A percentile compares a stretch with the other conserved stretches of the same genome.
Conservation (phyloP, 139 green algal species). For the Marvania coccoides region DNA sequence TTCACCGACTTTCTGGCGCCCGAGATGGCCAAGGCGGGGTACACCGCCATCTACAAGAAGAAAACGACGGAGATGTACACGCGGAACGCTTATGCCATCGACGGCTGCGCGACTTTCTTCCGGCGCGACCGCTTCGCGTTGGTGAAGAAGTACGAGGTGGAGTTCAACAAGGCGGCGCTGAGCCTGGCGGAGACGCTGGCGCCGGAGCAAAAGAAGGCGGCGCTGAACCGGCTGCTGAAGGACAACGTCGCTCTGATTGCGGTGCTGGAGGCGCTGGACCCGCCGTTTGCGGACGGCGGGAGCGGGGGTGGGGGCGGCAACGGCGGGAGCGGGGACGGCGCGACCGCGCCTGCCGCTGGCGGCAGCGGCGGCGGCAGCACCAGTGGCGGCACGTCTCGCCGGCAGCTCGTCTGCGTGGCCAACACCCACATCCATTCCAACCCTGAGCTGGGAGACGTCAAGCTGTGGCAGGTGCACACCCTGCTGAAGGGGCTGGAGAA, state of each 20-base stretch:
- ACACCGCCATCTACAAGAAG: constrained; percentile 97
- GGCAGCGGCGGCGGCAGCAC: background rate
- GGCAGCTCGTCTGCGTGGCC: constrained; percentile 94
- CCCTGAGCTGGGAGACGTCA: constrained; percentile 94
- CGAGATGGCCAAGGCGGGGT: constrained; percentile 82
- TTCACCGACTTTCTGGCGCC: constrained; percentile 63
- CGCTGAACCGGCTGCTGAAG: constrained; percentile 91
- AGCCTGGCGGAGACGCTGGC: constrained; percentile 76
- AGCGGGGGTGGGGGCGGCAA: background rate
- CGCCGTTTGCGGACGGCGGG: constrained; percentile 29
- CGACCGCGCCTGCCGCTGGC: background rate
- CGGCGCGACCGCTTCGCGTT: constrained; percentile 77
- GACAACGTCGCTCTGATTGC: constrained; percentile 97
- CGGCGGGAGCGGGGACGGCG: background rate
- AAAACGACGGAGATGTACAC: constrained; percentile 93
- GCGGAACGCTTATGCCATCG: constrained; percentile 74
- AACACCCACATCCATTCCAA: constrained; percentile 99
- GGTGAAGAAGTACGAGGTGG: constrained; percentile 99
- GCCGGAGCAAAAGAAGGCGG: constrained; percentile 86
- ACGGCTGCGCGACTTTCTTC: constrained; percentile 98
- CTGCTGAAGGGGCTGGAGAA: constrained; percentile 99
- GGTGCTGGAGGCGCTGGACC: constrained; percentile 87
- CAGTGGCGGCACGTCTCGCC: constrained; percentile 9
- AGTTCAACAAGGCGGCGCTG: constrained; percentile 99
- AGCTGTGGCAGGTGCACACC: constrained; percentile 99